Evolutionary conservation across 2,329 filamentous ascomycete species (phyloP).

Genomic region (Calonectria fujianensis): DNA sequence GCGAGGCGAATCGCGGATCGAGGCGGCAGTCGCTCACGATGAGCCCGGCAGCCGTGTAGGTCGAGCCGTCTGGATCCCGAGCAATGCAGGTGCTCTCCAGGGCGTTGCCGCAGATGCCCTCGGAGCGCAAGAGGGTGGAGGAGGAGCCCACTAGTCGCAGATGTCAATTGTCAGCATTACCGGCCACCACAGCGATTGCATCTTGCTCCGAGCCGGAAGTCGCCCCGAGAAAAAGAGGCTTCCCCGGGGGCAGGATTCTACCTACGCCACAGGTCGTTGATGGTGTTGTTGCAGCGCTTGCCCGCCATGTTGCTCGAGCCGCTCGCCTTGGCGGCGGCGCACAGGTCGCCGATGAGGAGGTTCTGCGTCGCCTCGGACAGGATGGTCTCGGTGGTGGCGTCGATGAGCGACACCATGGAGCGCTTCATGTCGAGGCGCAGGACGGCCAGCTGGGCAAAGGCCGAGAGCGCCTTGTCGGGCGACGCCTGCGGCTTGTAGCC

Average conservation of each 20-base stretch:
- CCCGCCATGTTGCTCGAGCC: background rate
- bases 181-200: background rate
- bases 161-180: slow-evolving; percentile 8
- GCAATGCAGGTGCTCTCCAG: slow-evolving; percentile 52
- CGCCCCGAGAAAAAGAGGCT: background rate
- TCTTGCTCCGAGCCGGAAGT: background rate
- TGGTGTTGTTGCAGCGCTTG: slow-evolving; percentile 27
- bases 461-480: slow-evolving; percentile 63
- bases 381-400: slow-evolving; percentile 67
- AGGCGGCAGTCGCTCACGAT: slow-evolving; percentile 57
- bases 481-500: slow-evolving; percentile 60
- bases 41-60: slow-evolving; percentile 56
- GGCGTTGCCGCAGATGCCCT: slow-evolving; percentile 60
- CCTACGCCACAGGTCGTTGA: slow-evolving; percentile 60
- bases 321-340: slow-evolving; percentile 35
- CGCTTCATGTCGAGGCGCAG: slow-evolving; percentile 68
- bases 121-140: slow-evolving; percentile 54
- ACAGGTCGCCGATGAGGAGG: slow-evolving; percentile 61
- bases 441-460: slow-evolving; percentile 70
- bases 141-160: slow-evolving; percentile 49
- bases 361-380: slow-evolving; percentile 71
- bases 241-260: slow-evolving; percentile 36
- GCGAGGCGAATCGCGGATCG: slow-evolving; percentile 58
- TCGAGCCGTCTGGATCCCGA: slow-evolving; percentile 48
- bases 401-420: slow-evolving; percentile 70